Evolutionary conservation across 2,329 filamentous ascomycete genomes (phyloP).

Genomic region (Esteya vermicola): DNA sequence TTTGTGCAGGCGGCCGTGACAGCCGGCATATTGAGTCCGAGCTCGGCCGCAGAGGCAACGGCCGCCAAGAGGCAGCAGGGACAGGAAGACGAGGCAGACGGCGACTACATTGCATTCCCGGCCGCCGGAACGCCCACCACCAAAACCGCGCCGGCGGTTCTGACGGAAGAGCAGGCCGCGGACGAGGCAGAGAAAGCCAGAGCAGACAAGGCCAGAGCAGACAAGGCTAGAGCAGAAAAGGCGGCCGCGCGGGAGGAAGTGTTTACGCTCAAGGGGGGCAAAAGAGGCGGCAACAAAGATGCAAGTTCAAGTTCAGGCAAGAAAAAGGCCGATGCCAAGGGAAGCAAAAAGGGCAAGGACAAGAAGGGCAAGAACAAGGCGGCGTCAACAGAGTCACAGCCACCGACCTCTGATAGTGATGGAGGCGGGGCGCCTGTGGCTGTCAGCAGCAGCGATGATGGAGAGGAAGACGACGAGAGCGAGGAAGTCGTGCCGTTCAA

Average conservation of each 20-base stretch:
- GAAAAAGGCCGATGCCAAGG: background rate
- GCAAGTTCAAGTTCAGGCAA: no score
- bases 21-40: background rate
- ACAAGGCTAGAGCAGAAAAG: background rate
- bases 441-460: no score
- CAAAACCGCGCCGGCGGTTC: background rate
- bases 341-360: background rate
- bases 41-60: background rate
- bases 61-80: background rate
- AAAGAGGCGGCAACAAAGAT: slow-evolving; percentile 11
- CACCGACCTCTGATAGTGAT: slow-evolving; percentile 17
- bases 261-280: slow-evolving; percentile 9
- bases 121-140: slow-evolving; percentile 1
- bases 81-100: background rate
- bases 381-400: no score
- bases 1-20: slow-evolving; percentile 8
- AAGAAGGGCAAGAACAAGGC: background rate
- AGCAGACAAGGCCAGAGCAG: background rate
- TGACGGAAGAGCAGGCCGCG: background rate
- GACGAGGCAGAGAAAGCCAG: background rate
- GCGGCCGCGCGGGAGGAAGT: slow-evolving; percentile 9
- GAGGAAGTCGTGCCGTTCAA: slow-evolving; percentile 21
- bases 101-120: slow-evolving; percentile 8
- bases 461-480: no score
- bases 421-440: slow-evolving; percentile 26